Base-by-base conservation (phyloP, 202 grass and related monocot genomes). In the Brachypodium distachyon region DNA sequence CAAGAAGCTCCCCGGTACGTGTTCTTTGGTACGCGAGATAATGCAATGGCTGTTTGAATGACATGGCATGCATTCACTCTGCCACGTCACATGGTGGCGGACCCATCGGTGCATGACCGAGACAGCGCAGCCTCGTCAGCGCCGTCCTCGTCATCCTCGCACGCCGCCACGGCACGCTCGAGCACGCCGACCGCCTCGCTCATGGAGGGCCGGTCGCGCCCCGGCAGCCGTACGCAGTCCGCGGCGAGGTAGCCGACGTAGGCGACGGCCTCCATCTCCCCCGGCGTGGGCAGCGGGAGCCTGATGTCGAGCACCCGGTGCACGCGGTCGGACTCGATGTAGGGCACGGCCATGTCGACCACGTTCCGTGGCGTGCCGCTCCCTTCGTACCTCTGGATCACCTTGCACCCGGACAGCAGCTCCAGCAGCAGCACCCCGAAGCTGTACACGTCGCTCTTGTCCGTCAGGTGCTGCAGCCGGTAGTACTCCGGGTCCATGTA, bases 401-500 rank as follows among this genome's bases (percentile, higher is more conserved):
- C 87, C 73, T 83, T 91, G 73, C 82, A 85, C 6, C 93, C 93
- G 36, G 93, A 90, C 7, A 97, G 63, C 32, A 93, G 80, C 72
- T 94, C 91, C 6, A 95, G 77, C 26, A 91, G 82, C 38, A 95
- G 77, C 18, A 95, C 88, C 16, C 92, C 92, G 42, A 95, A 95
- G 88, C 89, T 91, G 86, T 95, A 95, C 56, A 95, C 92, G 72
- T 91, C 77, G 42, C 90, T 93, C 85, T 91, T 97, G 53, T 90
- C 83, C 61, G 90, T 97, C 58, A 97, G 81, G 54, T 85, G 73
- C 79, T 93, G 93, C 51, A 97, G 87, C 64, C 93, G 53, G 60
- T 91, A 97, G 74, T 93, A 97, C 82, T 97, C 90, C 23, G 90
- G 93, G 78, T 97, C 93, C 93, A 97, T 97, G 93, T 97, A 97